A percentile compares a stretch with the other conserved stretches of the same genome.
Conservation (phyloP, 352 stramenopile species). For the Peronospora farinosa region DNA sequence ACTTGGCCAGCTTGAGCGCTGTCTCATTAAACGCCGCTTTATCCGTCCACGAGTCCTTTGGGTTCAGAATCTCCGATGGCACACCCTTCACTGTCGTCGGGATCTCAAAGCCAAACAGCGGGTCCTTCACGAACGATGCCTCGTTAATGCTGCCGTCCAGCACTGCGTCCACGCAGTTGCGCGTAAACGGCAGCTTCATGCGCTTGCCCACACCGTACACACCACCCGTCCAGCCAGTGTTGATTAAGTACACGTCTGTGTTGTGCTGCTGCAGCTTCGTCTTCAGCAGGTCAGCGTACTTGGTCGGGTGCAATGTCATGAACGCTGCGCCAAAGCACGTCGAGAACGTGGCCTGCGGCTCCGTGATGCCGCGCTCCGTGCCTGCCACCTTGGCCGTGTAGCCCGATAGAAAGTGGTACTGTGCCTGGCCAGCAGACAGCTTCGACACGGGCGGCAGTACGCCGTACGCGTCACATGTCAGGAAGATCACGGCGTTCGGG, state of each 20-base stretch:
- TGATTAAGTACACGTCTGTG: conserved; percentile 94
- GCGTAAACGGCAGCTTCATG: conserved; percentile 91
- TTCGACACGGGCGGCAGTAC: conserved; percentile 96
- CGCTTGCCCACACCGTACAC: conserved; percentile 91
- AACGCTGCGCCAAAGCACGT: conserved; percentile 97
- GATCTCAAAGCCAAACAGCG: conserved; percentile 70
- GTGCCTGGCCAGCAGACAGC: conserved; percentile 90
- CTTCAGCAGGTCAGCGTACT: conserved; percentile 95
- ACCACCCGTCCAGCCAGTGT: conserved; percentile 96
- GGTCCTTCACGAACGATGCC: conserved; percentile 58
- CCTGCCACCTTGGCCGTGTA: conserved; percentile 98
- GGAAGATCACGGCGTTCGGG: conserved; percentile 95
- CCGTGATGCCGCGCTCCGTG: conserved; percentile 94
- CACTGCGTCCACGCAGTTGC: conserved; percentile 72
- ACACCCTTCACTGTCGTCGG: conserved; percentile 55
- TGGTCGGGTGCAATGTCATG: conserved; percentile 93
- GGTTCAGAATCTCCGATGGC: conserved; percentile 69
- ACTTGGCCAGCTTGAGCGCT: conserved; percentile 62
- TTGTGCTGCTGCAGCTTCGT: conserved; percentile 94
- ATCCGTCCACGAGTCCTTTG: conserved; percentile 68
- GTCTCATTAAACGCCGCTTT: conserved; percentile 75
- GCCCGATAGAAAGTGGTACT: conserved; percentile 98
- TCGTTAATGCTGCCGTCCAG: conserved; percentile 64
- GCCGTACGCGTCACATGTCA: conserved; percentile 97
- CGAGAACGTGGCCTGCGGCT: conserved; percentile 94